Evolutionary conservation across 2,329 filamentous ascomycete genomes (phyloP).

Genomic region (Emergomyces pasteurianus): DNA sequence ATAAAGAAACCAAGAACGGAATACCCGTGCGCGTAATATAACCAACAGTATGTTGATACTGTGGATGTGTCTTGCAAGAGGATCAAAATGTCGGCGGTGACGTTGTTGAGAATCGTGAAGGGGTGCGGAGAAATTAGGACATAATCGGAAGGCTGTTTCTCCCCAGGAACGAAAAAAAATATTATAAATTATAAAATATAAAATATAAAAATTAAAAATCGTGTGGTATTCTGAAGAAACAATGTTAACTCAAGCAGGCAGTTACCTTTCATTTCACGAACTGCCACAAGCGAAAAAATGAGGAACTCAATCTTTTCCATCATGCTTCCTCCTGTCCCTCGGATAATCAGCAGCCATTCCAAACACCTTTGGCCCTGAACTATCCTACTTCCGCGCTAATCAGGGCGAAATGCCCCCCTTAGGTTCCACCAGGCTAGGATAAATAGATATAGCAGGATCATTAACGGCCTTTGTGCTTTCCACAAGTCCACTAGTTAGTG

Average conservation of each 20-base stretch:
- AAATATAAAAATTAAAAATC: no score
- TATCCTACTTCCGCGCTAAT: not conserved
- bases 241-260: not conserved
- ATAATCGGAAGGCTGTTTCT: no score
- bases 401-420: not conserved
- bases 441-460: not conserved
- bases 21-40: not conserved
- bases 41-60: not conserved
- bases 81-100: not conserved
- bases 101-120: not conserved
- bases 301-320: not conserved
- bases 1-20: not conserved
- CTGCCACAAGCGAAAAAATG: not conserved
- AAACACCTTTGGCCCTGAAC: not conserved
- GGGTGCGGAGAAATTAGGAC: no score
- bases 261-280: not conserved
- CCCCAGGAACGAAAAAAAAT: no score
- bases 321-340: not conserved
- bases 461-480: not conserved
- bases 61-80: not conserved
- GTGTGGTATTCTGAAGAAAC: not conserved
- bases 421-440: not conserved
- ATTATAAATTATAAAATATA: no score
- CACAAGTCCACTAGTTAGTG: not conserved
- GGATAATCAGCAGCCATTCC: no score